These are phyloP conservation scores for Tylopilus rubrobrunneus DNA, from an alignment of 768 basidiomycete species.

Conservation along the genomic window DNA sequence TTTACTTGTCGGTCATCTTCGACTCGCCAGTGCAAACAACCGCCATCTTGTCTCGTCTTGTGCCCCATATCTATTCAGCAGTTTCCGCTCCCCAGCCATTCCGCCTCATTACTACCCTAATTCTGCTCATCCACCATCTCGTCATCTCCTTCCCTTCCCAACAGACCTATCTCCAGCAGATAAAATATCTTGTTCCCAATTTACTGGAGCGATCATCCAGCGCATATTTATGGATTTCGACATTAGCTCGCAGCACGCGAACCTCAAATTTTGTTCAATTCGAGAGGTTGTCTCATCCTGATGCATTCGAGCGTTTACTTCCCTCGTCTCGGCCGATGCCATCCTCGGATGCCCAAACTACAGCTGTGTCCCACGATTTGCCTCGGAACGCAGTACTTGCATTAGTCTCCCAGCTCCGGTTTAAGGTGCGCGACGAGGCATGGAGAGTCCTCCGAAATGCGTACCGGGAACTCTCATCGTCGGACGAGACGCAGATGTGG, in stretches of 20 bases:
- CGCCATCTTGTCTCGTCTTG: constrained; percentile 56
- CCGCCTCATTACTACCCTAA: constrained; percentile 35
- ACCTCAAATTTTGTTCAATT: constrained; percentile 52
- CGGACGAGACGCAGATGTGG: constrained; percentile 43
- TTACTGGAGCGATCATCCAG: constrained; percentile 37
- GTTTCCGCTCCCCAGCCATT: constrained; percentile 13
- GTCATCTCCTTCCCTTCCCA: constrained; percentile 63
- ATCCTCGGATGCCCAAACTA: neutral
- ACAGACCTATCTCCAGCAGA: constrained; percentile 37
- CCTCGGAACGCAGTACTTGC: constrained; percentile 40
- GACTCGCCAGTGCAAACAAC: constrained; percentile 56
- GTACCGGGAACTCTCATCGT: constrained; percentile 54
- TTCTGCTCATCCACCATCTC: constrained; percentile 58
- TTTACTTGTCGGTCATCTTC: constrained; percentile 63
- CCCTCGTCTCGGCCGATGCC: neutral
- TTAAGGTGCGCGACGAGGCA: constrained; percentile 47
- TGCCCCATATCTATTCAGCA: constrained; percentile 44
- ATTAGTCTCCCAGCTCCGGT: constrained; percentile 46
- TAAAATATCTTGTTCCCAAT: constrained; percentile 20
- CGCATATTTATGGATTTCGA: constrained; percentile 47
- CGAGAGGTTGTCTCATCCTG: constrained; percentile 38
- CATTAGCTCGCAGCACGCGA: constrained; percentile 50
- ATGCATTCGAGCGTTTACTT: constrained; percentile 25
- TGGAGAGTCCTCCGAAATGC: constrained; percentile 60
- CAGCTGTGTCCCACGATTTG: constrained; percentile 18